phyloP scores from a whole-genome alignment of 2,329 filamentous ascomycete genomes.

The Colletotrichum spaethianum region DNA sequence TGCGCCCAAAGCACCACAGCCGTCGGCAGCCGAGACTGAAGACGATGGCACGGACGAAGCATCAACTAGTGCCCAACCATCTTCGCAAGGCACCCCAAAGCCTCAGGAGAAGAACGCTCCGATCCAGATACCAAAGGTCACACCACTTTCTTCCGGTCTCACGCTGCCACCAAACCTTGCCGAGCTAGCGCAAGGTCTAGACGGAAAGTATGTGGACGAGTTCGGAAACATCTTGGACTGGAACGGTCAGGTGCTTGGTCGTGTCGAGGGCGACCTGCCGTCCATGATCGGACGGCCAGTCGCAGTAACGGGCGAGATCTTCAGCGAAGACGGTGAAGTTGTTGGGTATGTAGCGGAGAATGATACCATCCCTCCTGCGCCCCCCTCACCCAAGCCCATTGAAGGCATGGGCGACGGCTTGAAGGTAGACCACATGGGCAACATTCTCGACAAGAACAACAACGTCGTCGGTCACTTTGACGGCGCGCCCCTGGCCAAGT shows the following conservation, averaged over 20 bases:
- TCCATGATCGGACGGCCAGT: slow-evolving; percentile 67
- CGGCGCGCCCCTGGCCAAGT: slow-evolving; percentile 51
- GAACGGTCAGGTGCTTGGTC: slow-evolving; percentile 65
- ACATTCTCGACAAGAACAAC: slow-evolving; percentile 61
- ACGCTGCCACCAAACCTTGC: slow-evolving; percentile 48
- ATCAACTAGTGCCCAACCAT: slow-evolving; percentile 1
- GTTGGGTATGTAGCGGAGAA: slow-evolving; percentile 62
- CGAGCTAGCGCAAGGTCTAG: slow-evolving; percentile 57
- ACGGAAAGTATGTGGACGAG: slow-evolving; percentile 66
- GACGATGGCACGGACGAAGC: slow-evolving; percentile 33
- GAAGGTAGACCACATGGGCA: slow-evolving; percentile 59
- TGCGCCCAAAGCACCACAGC: slow-evolving; percentile 4
- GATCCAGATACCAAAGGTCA: slow-evolving; percentile 57
- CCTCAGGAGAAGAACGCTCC: slow-evolving; percentile 42
- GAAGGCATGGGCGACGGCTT: slow-evolving; percentile 56
- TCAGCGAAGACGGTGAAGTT: slow-evolving; percentile 58
- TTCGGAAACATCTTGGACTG: slow-evolving; percentile 68
- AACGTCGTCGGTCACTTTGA: slow-evolving; percentile 64
- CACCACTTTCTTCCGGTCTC: slow-evolving; percentile 54
- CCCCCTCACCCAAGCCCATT: slow-evolving; percentile 47
- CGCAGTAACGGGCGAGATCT: slow-evolving; percentile 60
- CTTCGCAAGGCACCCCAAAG: slow-evolving; percentile 20
- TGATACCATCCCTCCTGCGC: slow-evolving; percentile 48
- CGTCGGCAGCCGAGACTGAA: slow-evolving; percentile 21
- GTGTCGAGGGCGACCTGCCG: slow-evolving; percentile 67